Base-by-base conservation (phyloP, 2,329 filamentous ascomycete species). In the Alternaria atra region DNA sequence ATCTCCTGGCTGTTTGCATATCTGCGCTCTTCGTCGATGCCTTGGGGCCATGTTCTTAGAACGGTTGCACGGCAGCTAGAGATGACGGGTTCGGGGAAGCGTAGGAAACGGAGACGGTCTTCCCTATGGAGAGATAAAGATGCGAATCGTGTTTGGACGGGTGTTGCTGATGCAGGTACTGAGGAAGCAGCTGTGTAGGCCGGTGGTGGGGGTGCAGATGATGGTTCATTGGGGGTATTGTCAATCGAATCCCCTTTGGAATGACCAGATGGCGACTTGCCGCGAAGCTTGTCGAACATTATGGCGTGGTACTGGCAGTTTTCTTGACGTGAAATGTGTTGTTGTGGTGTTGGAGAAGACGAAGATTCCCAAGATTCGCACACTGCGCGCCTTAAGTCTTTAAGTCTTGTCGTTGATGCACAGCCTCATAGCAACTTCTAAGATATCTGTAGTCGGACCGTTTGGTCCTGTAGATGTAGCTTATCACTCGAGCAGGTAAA, bases 1-100 rank as follows among this genome's bases (percentile, higher is more conserved):
- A 81, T 72, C 55, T 82, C 79, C 32, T 75, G 63, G 1, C 77
- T 77, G 9, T 58, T 63, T 56, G 66, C 73, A 53, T 80, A 81
- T 15, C 50, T 55, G 2, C 73, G 66, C 58, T 75, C 71, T 23
- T 60, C 52, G 53, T 77, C 72, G 48, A 80, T 75, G 15, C 77
- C 77, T 47, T 65, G 59, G 3, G 56, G 55, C 74, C 77, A 80
- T 13, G 13, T 58, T 20, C 30, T 30, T 1, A 60, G 42, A 27
- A 80, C 65, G 1, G 72, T 58, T 12, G 51, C 35, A n/a, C 72
- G 72, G 25, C 77, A 69, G 8, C 60, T 63, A 23, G 66, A 61
- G 30, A 80, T 59, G 7, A 77, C 69, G 29, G 55, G 34, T 9
- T 63, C 50, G 2, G 73, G 70, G 62, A 81, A 81, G 37, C 73